Percentiles rank a stretch among this genome's conserved stretches.
Conservation (phyloP, 805 yeast genomes). For the Kluyveromyces dobzhanskii region DNA sequence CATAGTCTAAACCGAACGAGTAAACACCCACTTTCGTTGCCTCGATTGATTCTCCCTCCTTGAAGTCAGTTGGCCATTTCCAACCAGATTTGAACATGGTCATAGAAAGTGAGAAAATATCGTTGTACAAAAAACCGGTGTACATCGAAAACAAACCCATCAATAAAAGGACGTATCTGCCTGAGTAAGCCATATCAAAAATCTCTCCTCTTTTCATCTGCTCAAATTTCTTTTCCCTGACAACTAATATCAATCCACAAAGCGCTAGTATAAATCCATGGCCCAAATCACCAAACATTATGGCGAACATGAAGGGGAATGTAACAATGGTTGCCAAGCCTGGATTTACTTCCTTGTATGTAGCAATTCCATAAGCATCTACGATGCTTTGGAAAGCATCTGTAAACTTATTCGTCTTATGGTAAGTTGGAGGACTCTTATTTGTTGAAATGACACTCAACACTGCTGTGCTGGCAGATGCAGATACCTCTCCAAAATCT, state of each 20-base stretch:
- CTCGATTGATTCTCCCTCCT: slow-evolving; percentile 58
- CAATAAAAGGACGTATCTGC: slow-evolving; percentile 80
- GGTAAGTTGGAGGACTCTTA: slow-evolving; percentile 89
- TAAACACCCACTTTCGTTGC: slow-evolving; percentile 67
- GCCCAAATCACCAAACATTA: slow-evolving; percentile 98
- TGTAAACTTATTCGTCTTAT: slow-evolving; percentile 90
- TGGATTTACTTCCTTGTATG: slow-evolving; percentile 92
- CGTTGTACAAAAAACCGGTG: slow-evolving; percentile 91
- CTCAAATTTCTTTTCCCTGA: slow-evolving; percentile 64
- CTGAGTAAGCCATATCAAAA: slow-evolving; percentile 91
- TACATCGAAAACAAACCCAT: slow-evolving; percentile 96
- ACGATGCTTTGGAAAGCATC: slow-evolving; percentile 87
- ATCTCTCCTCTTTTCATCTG: slow-evolving; percentile 79
- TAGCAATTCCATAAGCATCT: slow-evolving; percentile 91
- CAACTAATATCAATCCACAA: slow-evolving; percentile 62
- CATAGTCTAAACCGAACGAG: slow-evolving; percentile 80
- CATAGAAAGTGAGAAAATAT: slow-evolving; percentile 86
- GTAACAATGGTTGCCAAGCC: slow-evolving; percentile 92
- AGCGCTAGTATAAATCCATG: slow-evolving; percentile 81
- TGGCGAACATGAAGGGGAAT: slow-evolving; percentile 97
- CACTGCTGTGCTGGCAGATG: slow-evolving; percentile 44
- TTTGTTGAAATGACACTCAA: slow-evolving; percentile 59
- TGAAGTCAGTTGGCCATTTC: slow-evolving; percentile 79
- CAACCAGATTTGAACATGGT: slow-evolving; percentile 83
- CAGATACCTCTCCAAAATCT: slow-evolving; percentile 30